Base-by-base conservation (phyloP, 2,329 filamentous ascomycete genomes). In the Clarireedia hainanense region DNA sequence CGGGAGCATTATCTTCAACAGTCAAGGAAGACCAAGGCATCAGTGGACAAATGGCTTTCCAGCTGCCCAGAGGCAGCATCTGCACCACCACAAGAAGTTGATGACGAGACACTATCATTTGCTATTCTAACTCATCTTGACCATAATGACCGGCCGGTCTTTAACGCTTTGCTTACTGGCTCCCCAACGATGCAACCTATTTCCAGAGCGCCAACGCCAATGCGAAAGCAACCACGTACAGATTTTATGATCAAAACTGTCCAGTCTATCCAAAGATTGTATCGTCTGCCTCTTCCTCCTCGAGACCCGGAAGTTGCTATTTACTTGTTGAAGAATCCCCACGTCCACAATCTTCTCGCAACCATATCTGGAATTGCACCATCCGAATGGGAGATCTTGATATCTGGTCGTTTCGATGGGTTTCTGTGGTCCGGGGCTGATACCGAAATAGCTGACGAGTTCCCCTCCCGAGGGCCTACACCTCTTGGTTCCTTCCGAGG, bases 371-470 rank as follows among this genome's bases (percentile, higher is more conserved):
- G 91, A 52, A 94, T 97, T 64, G 94, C 87, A 67, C 81, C 85
- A 47, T 88, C 89, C n/a, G 92, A 97, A 71, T 97, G 92, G 92
- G 92, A 96, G 60, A 95, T 97, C 55, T 78, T 97, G 12, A 89
- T 87, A 4, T 96, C 92, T 0, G 92, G 92, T 27, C 87, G 92
- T 27, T 97, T 97, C 65, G 91, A 96, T 67, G 92, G 92, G 4
- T 97, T 97, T 72, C 78, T 96, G 20, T 95, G 92, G 83, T 95
- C 90, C 46, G 92, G 92, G 23, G 90, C 89, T 6, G 91, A 96
- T 52, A 69, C 64, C n/a, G 79, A 80, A 47, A 61, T 63, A 64
- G 66, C 66, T 73, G 60, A 69, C 74, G 70, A 67, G 62, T 71
- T 62, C 58, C 71, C 69, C 61, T 83, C 76, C 52, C 74, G 77